These are phyloP conservation scores for Aspergillus hancockii DNA, from an alignment of 495 filamentous ascomycete species.

Conservation along the genomic window DNA sequence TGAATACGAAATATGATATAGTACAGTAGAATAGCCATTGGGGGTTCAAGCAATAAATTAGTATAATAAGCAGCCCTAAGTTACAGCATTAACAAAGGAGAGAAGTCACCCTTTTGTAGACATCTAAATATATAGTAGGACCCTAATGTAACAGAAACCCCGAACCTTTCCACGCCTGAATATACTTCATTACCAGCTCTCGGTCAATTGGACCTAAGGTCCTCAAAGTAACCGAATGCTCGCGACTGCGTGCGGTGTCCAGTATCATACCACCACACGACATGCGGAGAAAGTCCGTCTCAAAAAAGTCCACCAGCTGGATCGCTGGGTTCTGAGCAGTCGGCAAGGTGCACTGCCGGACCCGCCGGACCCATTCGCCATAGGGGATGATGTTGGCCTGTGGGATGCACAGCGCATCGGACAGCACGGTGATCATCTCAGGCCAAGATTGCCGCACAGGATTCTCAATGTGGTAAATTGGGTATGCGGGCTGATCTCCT, in stretches of 20 bases:
- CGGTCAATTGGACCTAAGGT: slow-evolving; percentile 37
- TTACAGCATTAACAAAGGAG: too few relatives aligned
- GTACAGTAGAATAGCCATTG: too few relatives aligned
- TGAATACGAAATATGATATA: too few relatives aligned
- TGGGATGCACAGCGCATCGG: slow-evolving; percentile 39
- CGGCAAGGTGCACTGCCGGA: slow-evolving; percentile 21
- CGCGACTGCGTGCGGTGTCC: slow-evolving; percentile 34
- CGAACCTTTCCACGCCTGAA: slow-evolving; percentile 38
- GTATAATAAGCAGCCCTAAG: too few relatives aligned
- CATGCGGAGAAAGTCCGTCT: slow-evolving; percentile 51
- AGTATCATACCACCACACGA: slow-evolving; percentile 53
- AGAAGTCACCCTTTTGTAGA: too few relatives aligned
- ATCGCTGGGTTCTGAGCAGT: slow-evolving; percentile 48
- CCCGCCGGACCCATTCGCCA: slow-evolving; percentile 43
- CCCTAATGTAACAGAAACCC: neutral
- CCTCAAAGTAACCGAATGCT: slow-evolving; percentile 45
- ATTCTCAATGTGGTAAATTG: slow-evolving; percentile 59
- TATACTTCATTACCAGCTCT: slow-evolving; percentile 40
- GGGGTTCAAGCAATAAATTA: too few relatives aligned
- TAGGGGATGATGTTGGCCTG: slow-evolving; percentile 37
- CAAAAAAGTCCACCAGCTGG: slow-evolving; percentile 48
- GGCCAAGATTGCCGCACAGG: slow-evolving; percentile 50
- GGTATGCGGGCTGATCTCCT: slow-evolving; percentile 23
- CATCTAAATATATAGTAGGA: too few relatives aligned
- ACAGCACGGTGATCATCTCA: slow-evolving; percentile 39